Percentiles rank a stretch among this genome's conserved stretches.
phyloP scores from a whole-genome alignment of 345 rosid genomes.

The Triadica sebifera region DNA sequence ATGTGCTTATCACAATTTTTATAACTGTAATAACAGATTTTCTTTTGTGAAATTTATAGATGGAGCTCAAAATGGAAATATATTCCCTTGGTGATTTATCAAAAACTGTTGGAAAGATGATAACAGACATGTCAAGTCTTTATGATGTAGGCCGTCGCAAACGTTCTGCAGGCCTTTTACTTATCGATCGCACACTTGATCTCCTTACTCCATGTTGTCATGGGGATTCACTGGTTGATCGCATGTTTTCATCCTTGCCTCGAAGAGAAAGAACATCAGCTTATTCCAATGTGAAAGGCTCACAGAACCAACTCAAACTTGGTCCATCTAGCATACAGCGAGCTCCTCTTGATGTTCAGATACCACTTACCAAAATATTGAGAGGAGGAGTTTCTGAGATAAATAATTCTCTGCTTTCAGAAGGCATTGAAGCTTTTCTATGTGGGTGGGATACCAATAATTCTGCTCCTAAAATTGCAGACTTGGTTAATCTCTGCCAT shows the following conservation, averaged over 20 bases:
- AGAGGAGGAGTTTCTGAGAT: conserved; percentile 44
- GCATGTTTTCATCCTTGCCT: conserved; percentile 76
- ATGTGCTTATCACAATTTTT: background rate
- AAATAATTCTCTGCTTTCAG: conserved; percentile 43
- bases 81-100: conserved; percentile 90
- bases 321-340: conserved; percentile 48
- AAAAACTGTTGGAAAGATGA: conserved; percentile 80
- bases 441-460: conserved; percentile 65
- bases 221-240: conserved; percentile 85
- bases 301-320: conserved; percentile 51
- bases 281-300: conserved; percentile 37
- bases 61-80: conserved; percentile 96
- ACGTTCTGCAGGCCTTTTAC: conserved; percentile 81
- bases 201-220: conserved; percentile 92
- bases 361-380: conserved; percentile 68
- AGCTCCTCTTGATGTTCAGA: conserved; percentile 68
- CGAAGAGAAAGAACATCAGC: conserved; percentile 55
- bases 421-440: conserved; percentile 61
- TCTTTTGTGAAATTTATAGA: conserved; percentile 48
- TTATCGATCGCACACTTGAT: conserved; percentile 90
- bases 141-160: conserved; percentile 97
- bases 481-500: conserved; percentile 33
- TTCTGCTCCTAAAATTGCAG: conserved; percentile 32
- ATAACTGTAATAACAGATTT: conserved; percentile 25
- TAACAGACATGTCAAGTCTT: conserved; percentile 98